Evolutionary conservation across 352 stramenopile genomes (phyloP), one percentile per base, ranked within the genome.

Genomic region (Plasmopara viticola): DNA sequence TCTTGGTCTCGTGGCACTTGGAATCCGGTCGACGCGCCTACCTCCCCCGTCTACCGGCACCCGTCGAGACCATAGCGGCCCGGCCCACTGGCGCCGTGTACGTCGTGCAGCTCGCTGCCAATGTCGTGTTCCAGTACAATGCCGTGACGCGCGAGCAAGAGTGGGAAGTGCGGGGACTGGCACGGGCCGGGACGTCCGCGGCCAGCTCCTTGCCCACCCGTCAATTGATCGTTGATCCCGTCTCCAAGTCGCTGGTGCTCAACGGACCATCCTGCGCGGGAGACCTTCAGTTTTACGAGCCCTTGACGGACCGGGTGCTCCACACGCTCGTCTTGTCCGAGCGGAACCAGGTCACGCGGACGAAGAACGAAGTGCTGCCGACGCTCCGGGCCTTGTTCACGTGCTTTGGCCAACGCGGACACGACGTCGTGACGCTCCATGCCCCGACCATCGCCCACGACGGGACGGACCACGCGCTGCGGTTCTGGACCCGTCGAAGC

Each of bases 1-100:
- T 95, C 44, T 54, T 96, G 15, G 81, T 96, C 15, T 80, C 83
- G 31, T 96, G 86, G 84, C 80, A 96, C 29, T 42, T 95, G 14
- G 81, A 87, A 51, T 77, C 82, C 2, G 84, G 84, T 14, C 75
- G 74, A 15, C 76, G 79, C 8, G 63, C 78, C 5, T 93, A 94
- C 56, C 44, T 94, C 43, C 86, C 86, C 8, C 85, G 86, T 53
- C 77, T 87, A 7, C 78, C 81, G 48, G 78, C 81, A 9, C 40
- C 78, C 0, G 52, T 95, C 7, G 58, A 68, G 10, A 55, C 51
- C 4, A 88, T 95, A 44, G 61, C 73, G 4, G 64, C 77, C 9
- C 72, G 74, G 20, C 51, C 67, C 2, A 77, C 86, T 20, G 72
- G 70, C 7, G 66, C 59, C 1, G 67, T 75, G 2, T 95, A 90